phyloP scores from a whole-genome alignment of 805 yeast genomes.

The Zygosaccharomyces kombuchaensis region DNA sequence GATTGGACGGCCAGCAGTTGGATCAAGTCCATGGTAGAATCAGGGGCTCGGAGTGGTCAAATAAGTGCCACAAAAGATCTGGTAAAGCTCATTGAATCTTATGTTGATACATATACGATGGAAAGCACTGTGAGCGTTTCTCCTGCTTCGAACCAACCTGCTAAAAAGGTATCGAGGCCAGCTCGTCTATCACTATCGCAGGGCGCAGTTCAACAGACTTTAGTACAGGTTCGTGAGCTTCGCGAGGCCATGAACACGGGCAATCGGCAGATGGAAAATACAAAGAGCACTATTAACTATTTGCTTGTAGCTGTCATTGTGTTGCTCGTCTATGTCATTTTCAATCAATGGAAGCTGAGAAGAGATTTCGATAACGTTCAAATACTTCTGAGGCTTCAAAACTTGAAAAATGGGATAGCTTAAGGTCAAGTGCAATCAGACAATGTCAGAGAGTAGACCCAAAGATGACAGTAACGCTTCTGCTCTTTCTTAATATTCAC shows the following conservation, averaged over 20 bases:
- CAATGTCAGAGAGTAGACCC: not conserved
- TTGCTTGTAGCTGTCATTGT: slow-evolving; percentile 8
- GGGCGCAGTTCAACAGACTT: not conserved
- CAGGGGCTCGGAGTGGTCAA: slow-evolving; percentile 80
- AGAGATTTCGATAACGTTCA: slow-evolving; percentile 8
- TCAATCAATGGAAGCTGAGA: slow-evolving; percentile 14
- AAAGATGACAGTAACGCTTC: too few species aligned
- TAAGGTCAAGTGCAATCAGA: not conserved
- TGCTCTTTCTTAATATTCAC: not conserved
- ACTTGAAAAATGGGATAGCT: not conserved
- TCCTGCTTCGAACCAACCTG: slow-evolving; percentile 1
- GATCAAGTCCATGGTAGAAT: slow-evolving; percentile 86
- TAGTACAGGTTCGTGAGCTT: not conserved
- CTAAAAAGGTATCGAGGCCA: not conserved
- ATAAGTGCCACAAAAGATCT: slow-evolving; percentile 53
- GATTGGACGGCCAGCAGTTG: slow-evolving; percentile 91
- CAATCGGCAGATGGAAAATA: not conserved
- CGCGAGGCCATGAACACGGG: not conserved
- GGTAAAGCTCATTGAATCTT: slow-evolving; percentile 25
- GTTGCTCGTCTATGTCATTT: slow-evolving; percentile 11
- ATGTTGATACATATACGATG: slow-evolving; percentile 22
- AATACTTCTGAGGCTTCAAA: not conserved
- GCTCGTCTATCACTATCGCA: not conserved
- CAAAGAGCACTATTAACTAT: not conserved
- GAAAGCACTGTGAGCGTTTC: slow-evolving; percentile 12